Conservation (phyloP, 2,329 filamentous ascomycete species). For the Verticillium isaacii region DNA sequence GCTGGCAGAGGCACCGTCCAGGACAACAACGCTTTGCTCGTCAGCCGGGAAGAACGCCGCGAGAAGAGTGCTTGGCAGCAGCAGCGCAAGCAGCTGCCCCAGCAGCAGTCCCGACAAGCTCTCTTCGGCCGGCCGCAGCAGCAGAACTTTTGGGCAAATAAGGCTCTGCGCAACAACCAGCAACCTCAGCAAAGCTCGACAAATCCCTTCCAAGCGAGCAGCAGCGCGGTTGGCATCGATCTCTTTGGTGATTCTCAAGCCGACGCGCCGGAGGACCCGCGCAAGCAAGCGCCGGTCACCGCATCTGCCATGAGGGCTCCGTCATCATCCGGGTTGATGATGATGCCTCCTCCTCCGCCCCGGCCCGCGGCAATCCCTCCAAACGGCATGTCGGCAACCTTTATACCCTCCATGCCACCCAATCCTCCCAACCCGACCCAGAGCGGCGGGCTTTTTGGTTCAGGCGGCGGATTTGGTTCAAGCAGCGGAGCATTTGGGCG, state of each 20-base stretch:
- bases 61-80: slow-evolving; percentile 23
- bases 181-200: not conserved
- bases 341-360: not conserved
- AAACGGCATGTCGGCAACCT: too few relatives aligned
- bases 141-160: not conserved
- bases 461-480: not conserved
- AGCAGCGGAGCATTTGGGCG: not conserved
- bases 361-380: not conserved
- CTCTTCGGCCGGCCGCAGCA: slow-evolving; percentile 5
- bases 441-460: not conserved
- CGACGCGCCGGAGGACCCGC: too few relatives aligned
- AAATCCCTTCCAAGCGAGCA: too few relatives aligned
- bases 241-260: not conserved
- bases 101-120: slow-evolving; percentile 18
- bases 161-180: not conserved
- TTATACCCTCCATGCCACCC: too few relatives aligned
- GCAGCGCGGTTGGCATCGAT: too few relatives aligned
- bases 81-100: slow-evolving; percentile 14
- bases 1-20: slow-evolving; percentile 18
- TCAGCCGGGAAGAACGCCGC: slow-evolving; percentile 32
- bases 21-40: slow-evolving; percentile 22
- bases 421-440: not conserved
- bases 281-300: too few relatives aligned
- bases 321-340: too few relatives aligned
- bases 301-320: too few relatives aligned